Evolutionary conservation across 495 filamentous ascomycete species (phyloP), one percentile per base, ranked within the genome.

Genomic region (Tuber borchii): DNA sequence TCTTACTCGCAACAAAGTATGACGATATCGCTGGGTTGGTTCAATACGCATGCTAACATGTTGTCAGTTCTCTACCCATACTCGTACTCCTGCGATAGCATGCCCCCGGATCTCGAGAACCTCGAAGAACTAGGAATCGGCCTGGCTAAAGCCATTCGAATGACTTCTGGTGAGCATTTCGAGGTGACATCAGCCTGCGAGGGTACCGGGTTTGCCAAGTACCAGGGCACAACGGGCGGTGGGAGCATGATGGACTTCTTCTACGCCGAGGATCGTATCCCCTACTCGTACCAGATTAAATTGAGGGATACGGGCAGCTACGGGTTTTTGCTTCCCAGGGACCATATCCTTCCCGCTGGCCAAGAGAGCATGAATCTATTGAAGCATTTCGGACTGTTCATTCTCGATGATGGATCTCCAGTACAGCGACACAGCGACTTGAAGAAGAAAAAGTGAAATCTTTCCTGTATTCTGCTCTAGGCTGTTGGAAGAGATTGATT

Each of bases 211-310:
- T 83, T 81, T 9, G 70, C 74, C 26, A 76, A 76, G 6, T 77
- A 70, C 26, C 73, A 81, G 71, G 76, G 81, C 20, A 73, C 75
- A 16, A 85, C 88, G 2, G 88, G 89, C 70, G 94, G 95, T 20
- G 95, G 95, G 20, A 94, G 93, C 56, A 93, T 93, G 12, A 89
- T 99, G 68, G 95, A 98, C 84, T 99, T 93, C 90, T 97, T 99
- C 84, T 97, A 97, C 83, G 93, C 95, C 74, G 91, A 95, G 79
- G 84, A 97, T 44, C 85, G 88, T 68, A 91, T 95, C n/a, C 89
- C 86, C 46, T 95, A 92, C 81, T 90, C 93, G 40, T 99, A 96
- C 81, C 95, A 98, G 85, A 92, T 99, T 83, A 98, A 97, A 84
- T 86, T 99, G 37, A 88, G 95, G 48, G 95, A 99, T 85, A 97